Evolutionary conservation across 2,329 filamentous ascomycete genomes (phyloP), one percentile per base, ranked within the genome.

Genomic region (Pseudogymnoascus sp.): DNA sequence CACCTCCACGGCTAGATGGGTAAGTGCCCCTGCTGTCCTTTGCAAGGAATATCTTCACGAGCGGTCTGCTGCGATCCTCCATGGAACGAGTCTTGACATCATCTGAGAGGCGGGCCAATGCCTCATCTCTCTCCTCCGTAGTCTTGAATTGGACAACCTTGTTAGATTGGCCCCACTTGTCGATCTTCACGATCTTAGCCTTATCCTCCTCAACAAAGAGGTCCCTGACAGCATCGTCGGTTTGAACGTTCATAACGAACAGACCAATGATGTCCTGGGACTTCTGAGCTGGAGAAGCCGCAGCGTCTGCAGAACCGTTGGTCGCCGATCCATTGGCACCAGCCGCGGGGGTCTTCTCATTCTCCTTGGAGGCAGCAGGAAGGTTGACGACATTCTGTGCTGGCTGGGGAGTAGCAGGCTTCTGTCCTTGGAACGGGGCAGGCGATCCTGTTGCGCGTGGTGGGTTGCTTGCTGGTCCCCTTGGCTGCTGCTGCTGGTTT

Each of bases 101-200:
- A 12, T 86, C 81, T 4, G 90, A 84, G 62, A 95, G 81, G 65
- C 86, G 86, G 41, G 86, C 83, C 70, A 96, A 81, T 35, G 92
- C 90, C 35, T 82, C 84, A 68, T 92, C 89, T 70, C 93, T 90
- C 58, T 96, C 90, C 67, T 95, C 88, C 2, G 79, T 71, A 2
- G 82, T 89, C 71, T 87, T 85, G 77, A 97, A 97, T 66, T 92
- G 87, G 25, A 90, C 91, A 58, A 96, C 90, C 76, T 88, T 92
- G 78, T 91, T 91, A 64, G 86, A 85, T 70, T 85, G 85, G 37
- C 87, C 87, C 78, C 86, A 89, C 75, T 90, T 92, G 70, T 91
- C 87, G 58, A 93, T 81, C 75, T 86, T 87, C 60, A 84, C 75
- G 66, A 97, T 90, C 77, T 95, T 97, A 33, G 83, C 72, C 71